phyloP scores from a whole-genome alignment of 495 filamentous ascomycete species.

The Tuber melanosporum region DNA sequence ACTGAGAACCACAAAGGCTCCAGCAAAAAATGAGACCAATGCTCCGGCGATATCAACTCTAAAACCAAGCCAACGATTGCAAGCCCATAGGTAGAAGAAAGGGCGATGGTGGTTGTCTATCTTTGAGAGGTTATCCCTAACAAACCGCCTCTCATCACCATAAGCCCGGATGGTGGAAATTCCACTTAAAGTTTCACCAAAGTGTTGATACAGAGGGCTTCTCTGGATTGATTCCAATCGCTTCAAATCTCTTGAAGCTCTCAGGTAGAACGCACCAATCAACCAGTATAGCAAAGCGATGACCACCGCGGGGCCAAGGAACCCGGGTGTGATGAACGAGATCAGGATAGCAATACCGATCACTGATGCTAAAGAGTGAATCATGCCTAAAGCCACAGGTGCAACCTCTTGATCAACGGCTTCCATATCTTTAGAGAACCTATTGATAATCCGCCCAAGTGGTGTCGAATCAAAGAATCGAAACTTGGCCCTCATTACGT shows the following conservation, averaged over 20 bases:
- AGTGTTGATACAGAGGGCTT: slow-evolving; percentile 95
- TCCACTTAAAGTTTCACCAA: slow-evolving; percentile 90
- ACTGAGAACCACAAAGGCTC: slow-evolving; percentile 78
- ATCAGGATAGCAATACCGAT: slow-evolving; percentile 89
- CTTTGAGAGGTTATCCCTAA: slow-evolving; percentile 80
- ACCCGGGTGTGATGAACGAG: slow-evolving; percentile 81
- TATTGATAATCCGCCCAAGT: slow-evolving; percentile 93
- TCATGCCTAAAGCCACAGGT: slow-evolving; percentile 72
- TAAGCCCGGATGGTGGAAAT: slow-evolving; percentile 98
- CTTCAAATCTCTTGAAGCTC: slow-evolving; percentile 88
- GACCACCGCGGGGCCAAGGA: slow-evolving; percentile 79
- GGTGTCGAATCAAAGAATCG: slow-evolving; percentile 98
- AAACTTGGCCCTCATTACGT: slow-evolving; percentile 82
- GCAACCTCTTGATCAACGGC: slow-evolving; percentile 94
- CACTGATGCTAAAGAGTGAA: slow-evolving; percentile 66
- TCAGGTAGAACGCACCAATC: slow-evolving; percentile 81
- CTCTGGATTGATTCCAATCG: slow-evolving; percentile 88
- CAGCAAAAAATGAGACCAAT: slow-evolving; percentile 87
- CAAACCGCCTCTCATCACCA: slow-evolving; percentile 86
- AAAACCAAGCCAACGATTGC: slow-evolving; percentile 92
- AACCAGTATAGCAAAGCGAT: slow-evolving; percentile 76
- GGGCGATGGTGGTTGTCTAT: slow-evolving; percentile 90
- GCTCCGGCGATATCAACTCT: slow-evolving; percentile 88
- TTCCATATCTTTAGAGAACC: slow-evolving; percentile 96
- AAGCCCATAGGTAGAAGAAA: slow-evolving; percentile 95